Conservation (phyloP, 1,139 yeast species). For the Schizosaccharomyces versatilis region DNA sequence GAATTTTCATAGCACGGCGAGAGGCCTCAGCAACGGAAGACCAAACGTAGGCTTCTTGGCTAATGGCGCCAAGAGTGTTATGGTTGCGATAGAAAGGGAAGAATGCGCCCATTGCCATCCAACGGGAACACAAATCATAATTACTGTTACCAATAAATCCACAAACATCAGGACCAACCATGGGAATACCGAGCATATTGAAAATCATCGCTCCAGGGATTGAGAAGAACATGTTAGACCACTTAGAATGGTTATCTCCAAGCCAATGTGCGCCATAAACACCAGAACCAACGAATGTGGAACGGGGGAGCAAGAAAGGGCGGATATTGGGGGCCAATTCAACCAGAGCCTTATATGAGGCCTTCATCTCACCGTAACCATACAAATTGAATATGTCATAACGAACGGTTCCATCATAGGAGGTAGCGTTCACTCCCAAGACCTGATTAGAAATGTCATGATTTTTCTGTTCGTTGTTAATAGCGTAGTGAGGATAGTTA, state of each 20-base stretch:
- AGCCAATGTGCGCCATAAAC: constrained; percentile 87
- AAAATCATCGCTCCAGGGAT: constrained; percentile 70
- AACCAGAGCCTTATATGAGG: constrained; percentile 44
- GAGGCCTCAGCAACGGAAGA: constrained; percentile 37
- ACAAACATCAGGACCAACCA: constrained; percentile 86
- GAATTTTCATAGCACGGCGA: constrained; percentile 42
- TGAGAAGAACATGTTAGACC: constrained; percentile 63
- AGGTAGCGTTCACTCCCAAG: constrained; percentile 20
- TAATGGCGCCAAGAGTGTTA: constrained; percentile 72
- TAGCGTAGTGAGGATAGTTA: constrained; percentile 21
- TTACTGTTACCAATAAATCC: constrained; percentile 84
- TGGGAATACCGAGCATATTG: constrained; percentile 70
- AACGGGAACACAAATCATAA: constrained; percentile 54
- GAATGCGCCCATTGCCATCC: constrained; percentile 90
- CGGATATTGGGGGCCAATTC: constrained; percentile 31
- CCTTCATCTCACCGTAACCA: constrained; percentile 57
- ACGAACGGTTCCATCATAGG: constrained; percentile 19
- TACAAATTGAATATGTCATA: constrained; percentile 59
- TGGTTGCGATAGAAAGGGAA: constrained; percentile 90
- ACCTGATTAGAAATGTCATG: constrained; percentile 20
- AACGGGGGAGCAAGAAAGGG: constrained; percentile 68
- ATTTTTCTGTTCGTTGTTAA: constrained; percentile 20
- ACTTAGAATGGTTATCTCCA: constrained; percentile 78
- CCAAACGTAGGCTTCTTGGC: constrained; percentile 78
- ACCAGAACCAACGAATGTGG: constrained; percentile 77